Evolutionary conservation across 192 early-diverging fungal genomes (phyloP), one percentile per base, ranked within the genome.

Genomic region (Hyaloraphidium curvatum): DNA sequence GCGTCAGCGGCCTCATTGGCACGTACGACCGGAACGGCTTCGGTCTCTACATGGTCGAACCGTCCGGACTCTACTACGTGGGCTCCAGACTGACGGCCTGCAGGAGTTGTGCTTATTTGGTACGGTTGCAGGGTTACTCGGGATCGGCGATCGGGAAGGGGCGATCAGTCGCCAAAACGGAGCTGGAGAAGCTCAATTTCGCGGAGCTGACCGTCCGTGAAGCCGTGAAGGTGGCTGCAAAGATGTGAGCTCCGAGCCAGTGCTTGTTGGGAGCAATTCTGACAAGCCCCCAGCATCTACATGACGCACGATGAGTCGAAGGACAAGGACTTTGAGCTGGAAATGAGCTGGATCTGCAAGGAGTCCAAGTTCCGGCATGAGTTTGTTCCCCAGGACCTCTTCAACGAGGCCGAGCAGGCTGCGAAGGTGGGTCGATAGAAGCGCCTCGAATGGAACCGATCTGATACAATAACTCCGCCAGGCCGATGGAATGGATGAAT

Each of bases 311-410:
- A 96, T 63, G 89, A 94, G 28, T 77, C 84, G 50, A 98, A 98
- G 67, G 94, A 98, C 70, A 96, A 96, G 72, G 86, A 90, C 54
- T 98, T 94, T 80, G 91, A 98, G 68, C 78, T 98, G 22, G 94
- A 98, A 67, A 69, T 96, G 53, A 91, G 82, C 66, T 98, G 94
- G 94, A 72, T 98, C 51, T 87, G 84, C 55, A 77, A 70, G 23
- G 85, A 89, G 53, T 82, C 87, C 22, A 76, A 75, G 19, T 72
- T 71, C 7, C 62, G 76, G 39, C 92, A 96, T 58, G 64, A 78
- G 53, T 70, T 87, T 59, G 94, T 98, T 22, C 91, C 94, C 50
- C 75, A 79, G 58, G 86, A 86, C 16, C 64, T 98, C 58, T 72
- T 73, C 37, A 78, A 77, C 21, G 91, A 93, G 61, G 91, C 93